phyloP scores from a whole-genome alignment of 1,139 yeast genomes.

The Suhomyces guaymorum region DNA sequence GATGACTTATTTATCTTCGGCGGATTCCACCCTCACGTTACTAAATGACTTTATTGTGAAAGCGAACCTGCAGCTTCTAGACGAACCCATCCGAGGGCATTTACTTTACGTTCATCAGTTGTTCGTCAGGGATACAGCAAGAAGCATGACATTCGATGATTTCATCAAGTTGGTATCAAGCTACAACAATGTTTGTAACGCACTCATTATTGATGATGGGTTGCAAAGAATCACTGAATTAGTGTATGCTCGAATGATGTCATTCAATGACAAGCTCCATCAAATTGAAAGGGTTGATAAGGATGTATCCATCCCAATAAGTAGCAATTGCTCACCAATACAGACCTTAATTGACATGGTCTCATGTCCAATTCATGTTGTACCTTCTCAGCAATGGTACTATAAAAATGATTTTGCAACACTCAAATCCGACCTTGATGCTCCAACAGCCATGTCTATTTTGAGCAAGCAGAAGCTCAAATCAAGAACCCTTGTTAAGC shows the following conservation, averaged over 20 bases:
- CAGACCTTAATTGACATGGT: too few relatives aligned
- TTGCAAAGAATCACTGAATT: too few relatives aligned
- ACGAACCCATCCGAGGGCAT: conserved; percentile 14
- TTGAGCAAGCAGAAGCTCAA: conserved; percentile 46
- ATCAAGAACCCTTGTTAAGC: conserved; percentile 35
- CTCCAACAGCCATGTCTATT: conserved; percentile 31
- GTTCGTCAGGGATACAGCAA: background rate
- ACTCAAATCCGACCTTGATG: conserved; percentile 20
- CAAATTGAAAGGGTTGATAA: too few relatives aligned
- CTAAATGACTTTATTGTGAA: conserved; percentile 11
- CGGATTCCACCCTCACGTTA: too few relatives aligned
- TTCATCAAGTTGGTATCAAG: conserved; percentile 20
- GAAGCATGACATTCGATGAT: conserved; percentile 3
- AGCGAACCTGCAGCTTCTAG: conserved; percentile 1
- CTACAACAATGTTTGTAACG: conserved; percentile 29
- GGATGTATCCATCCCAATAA: too few relatives aligned
- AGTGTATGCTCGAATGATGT: too few relatives aligned
- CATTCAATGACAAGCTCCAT: too few relatives aligned
- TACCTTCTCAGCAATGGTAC: too few relatives aligned
- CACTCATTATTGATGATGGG: conserved; percentile 1
- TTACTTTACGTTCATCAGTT: conserved; percentile 7
- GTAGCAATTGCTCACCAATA: too few relatives aligned
- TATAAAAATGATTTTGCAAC: conserved; percentile 7
- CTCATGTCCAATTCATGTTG: too few relatives aligned
- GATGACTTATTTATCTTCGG: too few relatives aligned